phyloP scores from a whole-genome alignment of 352 stramenopile genomes.

The Phytophthora rubi region DNA sequence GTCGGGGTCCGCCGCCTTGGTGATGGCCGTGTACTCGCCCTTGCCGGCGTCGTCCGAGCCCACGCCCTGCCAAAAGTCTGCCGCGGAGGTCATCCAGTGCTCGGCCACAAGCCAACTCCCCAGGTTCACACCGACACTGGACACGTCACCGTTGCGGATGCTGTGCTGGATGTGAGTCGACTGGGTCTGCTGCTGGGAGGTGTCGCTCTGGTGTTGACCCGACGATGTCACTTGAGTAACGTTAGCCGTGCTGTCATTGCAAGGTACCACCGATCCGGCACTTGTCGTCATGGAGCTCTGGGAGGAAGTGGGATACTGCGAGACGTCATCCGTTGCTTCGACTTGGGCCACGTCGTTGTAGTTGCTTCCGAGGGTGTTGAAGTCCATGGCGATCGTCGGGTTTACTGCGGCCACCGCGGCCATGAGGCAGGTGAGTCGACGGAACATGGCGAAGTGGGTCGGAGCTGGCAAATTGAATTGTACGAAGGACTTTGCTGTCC shows the following conservation, averaged over 20 bases:
- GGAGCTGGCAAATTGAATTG: constrained; percentile 20
- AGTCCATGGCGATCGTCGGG: constrained; percentile 15
- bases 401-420: constrained; percentile 8
- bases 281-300: background rate
- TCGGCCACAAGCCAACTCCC: constrained; percentile 78
- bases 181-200: constrained; percentile 7
- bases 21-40: constrained; percentile 76
- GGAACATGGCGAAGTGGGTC: constrained; percentile 21
- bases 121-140: constrained; percentile 71
- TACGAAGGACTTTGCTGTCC: constrained; percentile 21
- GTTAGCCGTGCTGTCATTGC: background rate
- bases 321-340: constrained; percentile 7
- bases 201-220: constrained; percentile 11
- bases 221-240: constrained; percentile 1
- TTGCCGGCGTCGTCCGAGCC: constrained; percentile 32
- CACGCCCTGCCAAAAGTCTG: constrained; percentile 65
- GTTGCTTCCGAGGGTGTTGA: constrained; percentile 18
- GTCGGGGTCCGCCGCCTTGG: constrained; percentile 37
- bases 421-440: constrained; percentile 19
- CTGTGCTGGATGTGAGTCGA: constrained; percentile 57
- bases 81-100: constrained; percentile 73
- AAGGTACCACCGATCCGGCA: background rate
- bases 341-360: constrained; percentile 22
- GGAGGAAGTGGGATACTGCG: constrained; percentile 14
- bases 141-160: constrained; percentile 60